Percentiles rank a stretch among this genome's conserved stretches.
Evolutionary conservation across 805 yeast species (phyloP).

Genomic region (Yamadazyma laniorum): DNA sequence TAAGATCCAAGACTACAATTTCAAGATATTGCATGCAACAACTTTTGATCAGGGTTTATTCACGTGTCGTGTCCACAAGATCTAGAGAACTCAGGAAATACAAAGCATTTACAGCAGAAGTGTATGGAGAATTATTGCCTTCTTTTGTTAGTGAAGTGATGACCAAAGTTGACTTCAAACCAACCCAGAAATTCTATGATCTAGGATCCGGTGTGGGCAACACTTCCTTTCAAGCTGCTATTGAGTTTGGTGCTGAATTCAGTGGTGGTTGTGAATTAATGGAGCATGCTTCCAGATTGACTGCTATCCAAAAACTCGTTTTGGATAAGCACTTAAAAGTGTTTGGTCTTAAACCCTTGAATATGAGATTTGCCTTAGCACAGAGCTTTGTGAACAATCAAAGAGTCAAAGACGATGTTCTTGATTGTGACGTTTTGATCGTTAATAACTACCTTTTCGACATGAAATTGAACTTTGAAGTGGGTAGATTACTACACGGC

Average conservation of each 20-base stretch:
- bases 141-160: constrained; percentile 62
- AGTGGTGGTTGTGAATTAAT: constrained; percentile 91
- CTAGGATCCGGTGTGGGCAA: constrained; percentile 95
- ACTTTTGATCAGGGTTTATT: constrained; percentile 66
- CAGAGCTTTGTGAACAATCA: constrained; percentile 72
- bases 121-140: constrained; percentile 89
- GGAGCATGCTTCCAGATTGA: constrained; percentile 73
- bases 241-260: constrained; percentile 71
- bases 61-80: constrained; percentile 76
- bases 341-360: constrained; percentile 63
- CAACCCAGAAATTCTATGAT: constrained; percentile 68
- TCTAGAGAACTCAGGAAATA: constrained; percentile 63
- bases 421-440: constrained; percentile 67
- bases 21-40: constrained; percentile 57
- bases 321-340: constrained; percentile 55
- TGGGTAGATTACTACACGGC: constrained; percentile 61
- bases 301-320: constrained; percentile 58
- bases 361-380: constrained; percentile 55
- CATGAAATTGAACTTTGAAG: constrained; percentile 64
- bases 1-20: constrained; percentile 20
- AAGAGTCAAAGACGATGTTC: constrained; percentile 51
- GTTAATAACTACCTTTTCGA: constrained; percentile 85
- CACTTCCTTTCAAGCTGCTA: constrained; percentile 83
- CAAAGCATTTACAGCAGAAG: constrained; percentile 85
- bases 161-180: constrained; percentile 55